These are phyloP conservation scores for Bryum argenteum DNA, from an alignment of 225 moss, liverwort and hornwort genomes.

Conservation along the genomic window DNA sequence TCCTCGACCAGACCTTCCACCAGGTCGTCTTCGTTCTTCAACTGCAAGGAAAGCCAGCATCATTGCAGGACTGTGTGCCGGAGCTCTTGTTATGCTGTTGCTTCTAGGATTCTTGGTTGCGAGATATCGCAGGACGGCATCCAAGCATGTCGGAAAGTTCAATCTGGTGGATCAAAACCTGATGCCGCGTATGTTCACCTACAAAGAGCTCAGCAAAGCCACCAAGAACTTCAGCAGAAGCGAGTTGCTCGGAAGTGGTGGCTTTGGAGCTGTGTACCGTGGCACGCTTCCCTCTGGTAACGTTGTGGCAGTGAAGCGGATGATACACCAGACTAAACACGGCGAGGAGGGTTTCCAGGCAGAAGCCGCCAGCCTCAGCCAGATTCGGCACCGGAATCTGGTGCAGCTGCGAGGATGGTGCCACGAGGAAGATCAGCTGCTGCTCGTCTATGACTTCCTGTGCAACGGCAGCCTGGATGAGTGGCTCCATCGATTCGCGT, in stretches of 20 bases:
- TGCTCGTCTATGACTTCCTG: conserved; percentile 66
- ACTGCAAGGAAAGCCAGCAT: neutral
- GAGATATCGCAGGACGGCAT: neutral
- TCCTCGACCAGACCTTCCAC: neutral
- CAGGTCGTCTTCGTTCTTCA: neutral
- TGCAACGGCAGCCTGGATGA: conserved; percentile 65
- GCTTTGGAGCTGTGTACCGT: conserved; percentile 50
- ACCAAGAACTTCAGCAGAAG: conserved; percentile 38
- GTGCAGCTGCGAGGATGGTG: conserved; percentile 60
- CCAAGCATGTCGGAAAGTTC: neutral
- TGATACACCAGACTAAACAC: neutral
- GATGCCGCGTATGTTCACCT: conserved; percentile 34
- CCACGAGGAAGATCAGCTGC: conserved; percentile 52
- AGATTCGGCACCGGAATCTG: conserved; percentile 10
- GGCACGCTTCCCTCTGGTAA: conserved; percentile 35
- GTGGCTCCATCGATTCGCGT: conserved; percentile 32
- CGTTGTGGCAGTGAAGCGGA: conserved; percentile 28
- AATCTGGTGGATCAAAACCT: conserved; percentile 11
- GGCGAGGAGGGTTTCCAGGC: conserved; percentile 38
- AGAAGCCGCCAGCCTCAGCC: conserved; percentile 47
- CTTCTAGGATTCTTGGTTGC: neutral
- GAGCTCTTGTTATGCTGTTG: neutral
- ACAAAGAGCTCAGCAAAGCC: conserved; percentile 44
- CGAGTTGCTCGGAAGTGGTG: conserved; percentile 45
- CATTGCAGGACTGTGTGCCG: neutral